Conservation (phyloP, 305 asterid species). For the Rubia peregrina region DNA sequence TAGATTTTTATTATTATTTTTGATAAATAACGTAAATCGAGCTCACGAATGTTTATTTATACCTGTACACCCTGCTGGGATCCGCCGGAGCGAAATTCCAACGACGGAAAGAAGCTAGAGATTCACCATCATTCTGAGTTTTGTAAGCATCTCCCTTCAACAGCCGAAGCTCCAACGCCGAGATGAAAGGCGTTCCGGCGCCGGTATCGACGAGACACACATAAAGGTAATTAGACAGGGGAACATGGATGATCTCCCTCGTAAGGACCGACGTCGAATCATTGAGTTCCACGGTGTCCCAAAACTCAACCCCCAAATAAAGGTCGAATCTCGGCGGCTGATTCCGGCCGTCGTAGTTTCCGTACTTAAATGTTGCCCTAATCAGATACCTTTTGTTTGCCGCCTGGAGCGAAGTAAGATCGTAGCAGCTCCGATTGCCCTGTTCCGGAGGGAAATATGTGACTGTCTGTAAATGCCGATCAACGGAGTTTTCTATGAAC, state of each 20-base stretch:
- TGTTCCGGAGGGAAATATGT: slow-evolving; percentile 21
- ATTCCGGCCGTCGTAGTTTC: slow-evolving; percentile 28
- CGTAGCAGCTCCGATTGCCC: slow-evolving; percentile 32
- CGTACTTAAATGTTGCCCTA: slow-evolving; percentile 29
- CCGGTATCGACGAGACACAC: slow-evolving; percentile 31
- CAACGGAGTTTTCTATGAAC: background rate
- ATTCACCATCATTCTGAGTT: slow-evolving; percentile 4
- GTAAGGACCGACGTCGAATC: background rate
- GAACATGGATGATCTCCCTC: slow-evolving; percentile 25
- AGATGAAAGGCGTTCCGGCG: slow-evolving; percentile 32
- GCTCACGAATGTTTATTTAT: too few species aligned
- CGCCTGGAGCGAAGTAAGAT: slow-evolving; percentile 6
- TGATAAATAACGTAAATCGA: too few species aligned
- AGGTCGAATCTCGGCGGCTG: slow-evolving; percentile 22
- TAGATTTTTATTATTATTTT: too few species aligned
- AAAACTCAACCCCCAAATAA: slow-evolving; percentile 27
- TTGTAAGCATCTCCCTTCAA: background rate
- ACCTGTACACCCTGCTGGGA: slow-evolving; percentile 2
- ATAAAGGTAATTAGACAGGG: slow-evolving; percentile 20
- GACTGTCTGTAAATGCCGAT: slow-evolving; percentile 12
- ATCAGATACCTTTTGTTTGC: slow-evolving; percentile 17
- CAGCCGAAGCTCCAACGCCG: slow-evolving; percentile 29
- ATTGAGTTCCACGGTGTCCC: slow-evolving; percentile 12
- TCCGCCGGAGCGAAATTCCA: slow-evolving; percentile 17
- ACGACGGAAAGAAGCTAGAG: slow-evolving; percentile 14